phyloP scores from a whole-genome alignment of 73 alveolate genomes.

The Effrenium voratum region DNA sequence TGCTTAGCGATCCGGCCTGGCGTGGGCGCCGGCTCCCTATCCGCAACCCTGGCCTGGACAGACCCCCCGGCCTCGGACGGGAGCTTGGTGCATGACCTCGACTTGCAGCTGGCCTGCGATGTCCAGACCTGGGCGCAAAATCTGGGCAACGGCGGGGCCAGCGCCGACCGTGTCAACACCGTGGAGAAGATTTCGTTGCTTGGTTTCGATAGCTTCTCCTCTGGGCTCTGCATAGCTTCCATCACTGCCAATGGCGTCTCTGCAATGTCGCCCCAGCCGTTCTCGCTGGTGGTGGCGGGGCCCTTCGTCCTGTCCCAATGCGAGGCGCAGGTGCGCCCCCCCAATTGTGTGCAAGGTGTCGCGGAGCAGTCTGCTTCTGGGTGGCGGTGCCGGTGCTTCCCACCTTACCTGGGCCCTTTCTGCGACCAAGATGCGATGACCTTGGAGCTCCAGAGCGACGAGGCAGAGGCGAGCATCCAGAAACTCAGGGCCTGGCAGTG shows the following conservation, averaged over 20 bases:
- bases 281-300: constrained; percentile 27
- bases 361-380: background rate
- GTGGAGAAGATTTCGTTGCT: constrained; percentile 37
- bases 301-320: background rate
- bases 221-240: constrained; percentile 16
- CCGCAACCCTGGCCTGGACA: constrained; percentile 29
- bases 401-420: constrained; percentile 43
- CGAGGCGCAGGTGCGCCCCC: background rate
- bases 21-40: background rate
- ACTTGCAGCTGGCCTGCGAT: constrained; percentile 13
- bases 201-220: constrained; percentile 24
- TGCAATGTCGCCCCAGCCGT: constrained; percentile 16
- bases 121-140: constrained; percentile 33
- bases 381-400: constrained; percentile 15
- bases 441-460: background rate
- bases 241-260: background rate
- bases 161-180: constrained; percentile 15
- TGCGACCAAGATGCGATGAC: constrained; percentile 27
- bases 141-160: constrained; percentile 24
- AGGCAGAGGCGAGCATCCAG: background rate
- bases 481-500: constrained; percentile 46
- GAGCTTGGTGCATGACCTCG: constrained; percentile 30
- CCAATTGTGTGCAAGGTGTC: background rate
- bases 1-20: background rate
- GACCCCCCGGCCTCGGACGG: constrained; percentile 48